Percentiles rank a stretch among this genome's conserved stretches.
Conservation (phyloP, 495 filamentous ascomycete species). For the Cairneyella variabilis region DNA sequence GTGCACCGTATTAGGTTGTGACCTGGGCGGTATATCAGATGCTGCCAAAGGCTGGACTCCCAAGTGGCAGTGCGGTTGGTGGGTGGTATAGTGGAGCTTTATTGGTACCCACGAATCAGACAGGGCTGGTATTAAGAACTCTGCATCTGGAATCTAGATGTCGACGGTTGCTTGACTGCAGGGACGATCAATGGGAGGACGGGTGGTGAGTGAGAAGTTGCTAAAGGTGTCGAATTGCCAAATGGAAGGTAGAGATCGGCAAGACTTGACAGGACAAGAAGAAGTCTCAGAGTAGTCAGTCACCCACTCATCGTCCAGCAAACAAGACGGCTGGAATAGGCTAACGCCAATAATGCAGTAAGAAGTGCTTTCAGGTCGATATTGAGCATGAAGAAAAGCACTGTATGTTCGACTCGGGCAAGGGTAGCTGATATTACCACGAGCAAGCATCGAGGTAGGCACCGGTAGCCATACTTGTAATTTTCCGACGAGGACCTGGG, state of each 20-base stretch:
- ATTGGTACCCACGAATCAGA: slow-evolving; percentile 21
- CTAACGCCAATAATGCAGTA: not conserved
- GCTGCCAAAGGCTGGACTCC: slow-evolving; percentile 6
- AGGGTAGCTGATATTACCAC: slow-evolving; percentile 12
- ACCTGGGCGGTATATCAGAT: slow-evolving; percentile 15
- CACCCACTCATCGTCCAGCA: slow-evolving; percentile 14
- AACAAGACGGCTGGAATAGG: slow-evolving; percentile 2
- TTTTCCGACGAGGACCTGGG: slow-evolving; percentile 9
- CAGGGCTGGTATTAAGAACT: slow-evolving; percentile 13
- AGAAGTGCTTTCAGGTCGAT: not conserved
- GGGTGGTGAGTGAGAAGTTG: slow-evolving; percentile 8
- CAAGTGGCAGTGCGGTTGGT: slow-evolving; percentile 7
- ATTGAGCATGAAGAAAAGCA: slow-evolving; percentile 2
- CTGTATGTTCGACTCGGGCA: slow-evolving; percentile 15
- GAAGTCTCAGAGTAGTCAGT: not conserved
- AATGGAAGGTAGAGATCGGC: slow-evolving; percentile 16
- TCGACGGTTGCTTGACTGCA: slow-evolving; percentile 10
- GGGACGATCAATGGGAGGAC: slow-evolving; percentile 15
- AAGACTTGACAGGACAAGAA: slow-evolving; percentile 7
- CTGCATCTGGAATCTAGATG: slow-evolving; percentile 10
- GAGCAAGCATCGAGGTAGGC: slow-evolving; percentile 10
- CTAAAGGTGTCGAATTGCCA: slow-evolving; percentile 12
- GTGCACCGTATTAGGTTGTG: slow-evolving; percentile 17
- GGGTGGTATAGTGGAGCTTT: slow-evolving; percentile 12
- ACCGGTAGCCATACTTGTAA: slow-evolving; percentile 12